Percentiles rank a stretch among this genome's conserved stretches.
phyloP scores from a whole-genome alignment of 768 basidiomycete species.

The Termitomyces sp. region DNA sequence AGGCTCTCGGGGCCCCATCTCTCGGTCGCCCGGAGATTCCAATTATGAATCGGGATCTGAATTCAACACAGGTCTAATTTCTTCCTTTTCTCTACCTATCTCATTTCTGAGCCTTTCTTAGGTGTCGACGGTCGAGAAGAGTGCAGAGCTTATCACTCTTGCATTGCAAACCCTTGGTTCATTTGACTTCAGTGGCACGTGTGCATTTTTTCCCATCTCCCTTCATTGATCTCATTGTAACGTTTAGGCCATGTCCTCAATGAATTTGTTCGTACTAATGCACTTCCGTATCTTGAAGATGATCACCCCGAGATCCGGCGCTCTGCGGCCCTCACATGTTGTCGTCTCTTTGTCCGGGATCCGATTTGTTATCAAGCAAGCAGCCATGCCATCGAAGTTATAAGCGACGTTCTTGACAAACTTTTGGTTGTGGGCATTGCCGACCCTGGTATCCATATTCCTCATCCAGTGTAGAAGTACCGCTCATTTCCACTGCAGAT shows the following conservation, averaged over 20 bases:
- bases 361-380: slow-evolving; percentile 96
- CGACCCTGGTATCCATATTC: slow-evolving; percentile 69
- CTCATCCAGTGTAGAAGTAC: slow-evolving; percentile 2
- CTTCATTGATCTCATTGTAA: slow-evolving; percentile 3
- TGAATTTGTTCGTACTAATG: slow-evolving; percentile 90
- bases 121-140: slow-evolving; percentile 51
- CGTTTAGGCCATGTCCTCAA: slow-evolving; percentile 83
- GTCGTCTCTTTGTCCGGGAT: slow-evolving; percentile 86
- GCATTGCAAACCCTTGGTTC: slow-evolving; percentile 83
- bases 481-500: slow-evolving; percentile 36
- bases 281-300: slow-evolving; percentile 90
- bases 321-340: slow-evolving; percentile 90
- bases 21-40: slow-evolving; percentile 49
- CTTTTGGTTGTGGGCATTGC: slow-evolving; percentile 92
- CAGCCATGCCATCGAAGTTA: slow-evolving; percentile 93
- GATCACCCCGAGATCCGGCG: slow-evolving; percentile 84
- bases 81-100: not conserved
- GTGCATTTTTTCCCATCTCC: not conserved
- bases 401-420: slow-evolving; percentile 97
- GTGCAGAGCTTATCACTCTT: slow-evolving; percentile 65
- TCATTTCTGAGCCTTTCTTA: slow-evolving; percentile 16
- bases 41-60: slow-evolving; percentile 44
- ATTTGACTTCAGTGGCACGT: slow-evolving; percentile 89
- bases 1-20: slow-evolving; percentile 81
- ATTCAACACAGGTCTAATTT: slow-evolving; percentile 36